Base-by-base conservation (phyloP, 352 stramenopile species). In the Phytophthora aleatoria region DNA sequence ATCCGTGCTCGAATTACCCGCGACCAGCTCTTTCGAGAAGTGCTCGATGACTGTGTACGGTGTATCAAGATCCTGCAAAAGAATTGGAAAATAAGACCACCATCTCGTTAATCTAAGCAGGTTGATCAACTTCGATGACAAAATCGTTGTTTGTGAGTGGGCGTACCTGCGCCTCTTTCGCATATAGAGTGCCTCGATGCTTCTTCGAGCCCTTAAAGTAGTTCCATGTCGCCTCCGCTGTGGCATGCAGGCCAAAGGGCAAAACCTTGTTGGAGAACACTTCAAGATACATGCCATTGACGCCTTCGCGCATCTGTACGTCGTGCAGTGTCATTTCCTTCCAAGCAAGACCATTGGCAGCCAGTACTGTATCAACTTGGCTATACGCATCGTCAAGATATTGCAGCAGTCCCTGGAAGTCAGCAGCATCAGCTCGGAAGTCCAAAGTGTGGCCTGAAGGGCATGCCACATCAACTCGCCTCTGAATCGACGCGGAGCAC, bases 21-120 rank as follows among this genome's bases (percentile, higher is more conserved):
- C 76, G 12, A 78, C 51, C 13, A 88, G 54, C 67, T 91, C 82
- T n/a, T 88, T 57, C 20, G 77, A 76, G 56, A 86, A 84, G 51
- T 81, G 72, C 47, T 89, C 79, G 36, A 85, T 64, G 24, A 88
- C 74, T 16, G 76, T 89, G 56, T 89, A 79, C 31, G 79, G 68
- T 5, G 75, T 79, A 35, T 73, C 55, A 28, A 74, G 49, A 35
- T 61, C 62, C 64, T 77, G 61, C 12, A 28, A 30, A 13, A 33
- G 5, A 39, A 44, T 27, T 10, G 39, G 11, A 16, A 35, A 48
- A 26, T 13, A 48, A 48, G 11, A 54, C 41, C 10, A 55, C 38
- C 20, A 24, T 20, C 4, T 39, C 24, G 36, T 50, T 42, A 24
- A 57, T 36, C 33, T 3, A 42, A 20, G 20, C 0, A 20, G 20